A percentile compares a stretch with the other conserved stretches of the same genome.
These are phyloP conservation scores for Pleurotus tuber-regium DNA, from an alignment of 768 basidiomycete species.

Conservation along the genomic window DNA sequence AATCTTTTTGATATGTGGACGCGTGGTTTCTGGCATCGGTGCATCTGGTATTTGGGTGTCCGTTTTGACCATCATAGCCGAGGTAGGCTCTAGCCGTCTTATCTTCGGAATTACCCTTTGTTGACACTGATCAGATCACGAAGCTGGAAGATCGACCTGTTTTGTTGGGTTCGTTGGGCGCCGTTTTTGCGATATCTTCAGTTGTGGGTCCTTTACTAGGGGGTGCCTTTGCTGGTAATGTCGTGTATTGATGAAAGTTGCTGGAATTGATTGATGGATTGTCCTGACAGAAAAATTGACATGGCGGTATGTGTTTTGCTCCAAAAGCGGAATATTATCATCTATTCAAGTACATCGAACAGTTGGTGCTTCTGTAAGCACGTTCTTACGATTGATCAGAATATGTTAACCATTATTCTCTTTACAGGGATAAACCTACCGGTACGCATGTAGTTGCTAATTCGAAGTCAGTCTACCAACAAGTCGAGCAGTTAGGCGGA, in stretches of 20 bases:
- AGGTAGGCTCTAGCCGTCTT: not conserved
- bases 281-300: not conserved
- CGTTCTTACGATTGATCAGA: no score
- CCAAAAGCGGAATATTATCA: not conserved
- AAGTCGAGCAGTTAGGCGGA: conserved; percentile 32
- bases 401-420: no score
- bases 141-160: conserved; percentile 8
- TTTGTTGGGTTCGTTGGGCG: conserved; percentile 12
- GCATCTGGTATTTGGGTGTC: conserved; percentile 14
- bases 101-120: not conserved
- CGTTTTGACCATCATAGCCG: conserved; percentile 9
- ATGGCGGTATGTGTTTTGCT: conserved; percentile 4
- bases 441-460: conserved; percentile 19
- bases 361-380: not conserved
- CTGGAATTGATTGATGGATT: not conserved
- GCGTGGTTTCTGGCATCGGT: conserved; percentile 15
- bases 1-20: conserved; percentile 13
- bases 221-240: conserved; percentile 13
- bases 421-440: conserved; percentile 1
- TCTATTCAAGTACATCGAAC: not conserved
- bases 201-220: conserved; percentile 13
- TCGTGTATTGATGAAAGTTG: not conserved
- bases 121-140: conserved; percentile 3
- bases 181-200: conserved; percentile 11
- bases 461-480: no score